phyloP scores from a whole-genome alignment of 2,329 filamentous ascomycete genomes.

The Pestalotiopsis sp. region DNA sequence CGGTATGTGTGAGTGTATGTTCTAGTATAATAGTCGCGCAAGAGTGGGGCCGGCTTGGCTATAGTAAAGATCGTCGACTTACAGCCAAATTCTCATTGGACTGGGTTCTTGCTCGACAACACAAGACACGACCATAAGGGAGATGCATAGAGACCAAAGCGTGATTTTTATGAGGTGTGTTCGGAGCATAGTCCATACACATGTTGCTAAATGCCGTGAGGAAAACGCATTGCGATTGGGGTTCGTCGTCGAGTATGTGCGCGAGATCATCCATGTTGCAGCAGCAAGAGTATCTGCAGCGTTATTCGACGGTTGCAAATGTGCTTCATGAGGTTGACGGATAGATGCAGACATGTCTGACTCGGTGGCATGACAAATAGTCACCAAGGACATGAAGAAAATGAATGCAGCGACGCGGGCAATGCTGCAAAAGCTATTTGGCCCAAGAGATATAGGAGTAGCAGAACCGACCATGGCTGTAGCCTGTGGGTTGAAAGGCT shows the following conservation, averaged over 20 bases:
- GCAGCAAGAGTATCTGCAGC: too few species aligned
- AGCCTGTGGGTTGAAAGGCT: too few species aligned
- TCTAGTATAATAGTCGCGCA: neutral
- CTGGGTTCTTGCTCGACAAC: neutral
- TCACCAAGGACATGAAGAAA: too few species aligned
- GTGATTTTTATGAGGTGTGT: neutral
- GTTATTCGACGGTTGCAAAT: too few species aligned
- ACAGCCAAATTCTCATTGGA: neutral
- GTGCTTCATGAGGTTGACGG: too few species aligned
- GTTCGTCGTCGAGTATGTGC: neutral
- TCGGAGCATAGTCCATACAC: neutral
- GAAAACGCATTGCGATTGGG: neutral
- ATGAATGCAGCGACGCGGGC: too few species aligned
- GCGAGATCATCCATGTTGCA: neutral
- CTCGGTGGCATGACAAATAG: too few species aligned
- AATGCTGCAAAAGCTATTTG: too few species aligned
- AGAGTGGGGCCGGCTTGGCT: too few species aligned
- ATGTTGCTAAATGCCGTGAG: neutral
- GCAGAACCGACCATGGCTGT: too few species aligned
- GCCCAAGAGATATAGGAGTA: too few species aligned
- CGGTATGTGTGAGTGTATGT: neutral
- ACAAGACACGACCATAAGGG: neutral
- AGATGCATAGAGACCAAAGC: neutral
- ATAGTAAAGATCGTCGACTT: neutral
- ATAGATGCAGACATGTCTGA: too few species aligned